Evolutionary conservation across 345 rosid species (phyloP).

Genomic region (Arabis alpina): DNA sequence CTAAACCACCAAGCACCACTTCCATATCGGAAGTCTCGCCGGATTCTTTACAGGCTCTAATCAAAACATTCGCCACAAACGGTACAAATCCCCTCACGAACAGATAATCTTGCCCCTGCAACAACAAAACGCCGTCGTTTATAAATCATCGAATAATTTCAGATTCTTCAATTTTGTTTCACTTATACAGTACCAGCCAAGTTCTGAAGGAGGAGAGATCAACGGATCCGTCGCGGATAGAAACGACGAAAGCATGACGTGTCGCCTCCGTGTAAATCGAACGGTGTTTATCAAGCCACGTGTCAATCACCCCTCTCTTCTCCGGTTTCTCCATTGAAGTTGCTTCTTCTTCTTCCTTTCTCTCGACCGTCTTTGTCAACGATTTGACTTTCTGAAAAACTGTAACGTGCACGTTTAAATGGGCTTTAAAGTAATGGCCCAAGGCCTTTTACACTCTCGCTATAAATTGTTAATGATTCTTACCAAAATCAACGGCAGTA

Average conservation of each 20-base stretch:
- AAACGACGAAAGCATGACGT: slow-evolving; percentile 65
- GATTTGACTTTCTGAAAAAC: slow-evolving; percentile 6
- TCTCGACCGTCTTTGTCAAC: slow-evolving; percentile 15
- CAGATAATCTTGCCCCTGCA: slow-evolving; percentile 85
- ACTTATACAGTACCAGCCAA: slow-evolving; percentile 67
- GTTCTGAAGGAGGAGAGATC: slow-evolving; percentile 63
- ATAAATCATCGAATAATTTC: neutral
- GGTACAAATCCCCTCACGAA: slow-evolving; percentile 80
- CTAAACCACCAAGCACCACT: slow-evolving; percentile 65
- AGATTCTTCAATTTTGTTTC: neutral
- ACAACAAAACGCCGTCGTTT: slow-evolving; percentile 11
- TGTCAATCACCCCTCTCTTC: slow-evolving; percentile 50
- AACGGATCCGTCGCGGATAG: slow-evolving; percentile 77
- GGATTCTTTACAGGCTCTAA: slow-evolving; percentile 68
- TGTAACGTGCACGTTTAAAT: slow-evolving; percentile 19
- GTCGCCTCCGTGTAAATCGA: slow-evolving; percentile 64
- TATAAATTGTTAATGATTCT: neutral
- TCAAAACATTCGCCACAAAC: slow-evolving; percentile 67
- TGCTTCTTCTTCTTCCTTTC: slow-evolving; percentile 12
- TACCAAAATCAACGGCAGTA: slow-evolving; percentile 24
- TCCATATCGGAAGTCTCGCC: slow-evolving; percentile 66
- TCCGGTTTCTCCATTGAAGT: slow-evolving; percentile 39
- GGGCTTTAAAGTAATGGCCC: slow-evolving; percentile 35
- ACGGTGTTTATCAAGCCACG: slow-evolving; percentile 72
- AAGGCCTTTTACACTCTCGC: slow-evolving; percentile 9